These are phyloP conservation scores for Wallacemonas collosoma DNA, from an alignment of 208 protist genomes.

Conservation along the genomic window DNA sequence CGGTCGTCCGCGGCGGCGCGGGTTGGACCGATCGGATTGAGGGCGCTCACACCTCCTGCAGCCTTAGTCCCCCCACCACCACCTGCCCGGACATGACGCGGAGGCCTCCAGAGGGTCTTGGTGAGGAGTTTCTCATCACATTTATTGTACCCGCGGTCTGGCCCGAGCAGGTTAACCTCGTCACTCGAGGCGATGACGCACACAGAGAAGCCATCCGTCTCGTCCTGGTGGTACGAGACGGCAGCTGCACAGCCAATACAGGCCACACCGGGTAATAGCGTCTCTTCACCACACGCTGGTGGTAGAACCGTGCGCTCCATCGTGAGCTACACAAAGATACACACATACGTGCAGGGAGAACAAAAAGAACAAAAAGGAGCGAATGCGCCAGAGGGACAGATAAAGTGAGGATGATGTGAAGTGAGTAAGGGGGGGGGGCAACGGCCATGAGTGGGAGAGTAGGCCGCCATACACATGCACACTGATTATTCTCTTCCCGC, in stretches of 20 bases:
- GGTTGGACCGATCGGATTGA: not conserved
- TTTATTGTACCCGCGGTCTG: constrained; percentile 37
- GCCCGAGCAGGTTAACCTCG: constrained; percentile 67
- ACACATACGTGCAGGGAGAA: not conserved
- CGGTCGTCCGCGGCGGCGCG: not conserved
- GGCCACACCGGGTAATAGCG: constrained; percentile 64
- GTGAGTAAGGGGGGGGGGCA: too few relatives aligned
- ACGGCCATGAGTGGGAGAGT: too few relatives aligned
- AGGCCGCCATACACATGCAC: too few relatives aligned
- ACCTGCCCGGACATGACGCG: not conserved
- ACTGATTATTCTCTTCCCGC: too few relatives aligned
- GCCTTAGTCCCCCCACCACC: not conserved
- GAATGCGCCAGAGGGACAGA: not conserved
- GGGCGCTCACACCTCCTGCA: not conserved
- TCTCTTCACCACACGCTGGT: constrained; percentile 67
- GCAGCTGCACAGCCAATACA: constrained; percentile 64
- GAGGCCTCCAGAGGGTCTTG: constrained; percentile 44
- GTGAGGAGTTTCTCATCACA: constrained; percentile 46
- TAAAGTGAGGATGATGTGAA: not conserved
- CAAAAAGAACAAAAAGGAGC: not conserved
- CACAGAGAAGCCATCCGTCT: constrained; percentile 38
- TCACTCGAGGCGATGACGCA: constrained; percentile 48
- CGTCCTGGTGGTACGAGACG: constrained; percentile 34
- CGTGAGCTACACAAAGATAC: not conserved
- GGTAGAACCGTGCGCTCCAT: constrained; percentile 36